Conservation (phyloP, 2,329 filamentous ascomycete genomes). For the Trichoderma sp. region DNA sequence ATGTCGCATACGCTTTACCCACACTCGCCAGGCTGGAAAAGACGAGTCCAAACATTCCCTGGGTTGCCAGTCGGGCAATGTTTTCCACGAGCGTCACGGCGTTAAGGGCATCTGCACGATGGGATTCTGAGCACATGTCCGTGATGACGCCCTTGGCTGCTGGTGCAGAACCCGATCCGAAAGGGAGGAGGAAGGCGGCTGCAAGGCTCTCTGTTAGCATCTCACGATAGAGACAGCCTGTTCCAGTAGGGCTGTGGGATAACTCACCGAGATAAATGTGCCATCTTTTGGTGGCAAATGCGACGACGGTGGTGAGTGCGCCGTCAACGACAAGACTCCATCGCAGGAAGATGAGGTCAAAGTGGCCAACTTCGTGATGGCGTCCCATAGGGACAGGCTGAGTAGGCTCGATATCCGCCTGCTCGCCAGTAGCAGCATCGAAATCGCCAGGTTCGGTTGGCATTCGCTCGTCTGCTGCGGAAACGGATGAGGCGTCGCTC, state of each 20-base stretch:
- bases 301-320: conserved; percentile 62
- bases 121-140: conserved; percentile 64
- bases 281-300: conserved; percentile 64
- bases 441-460: conserved; percentile 47
- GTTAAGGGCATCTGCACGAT: conserved; percentile 67
- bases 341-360: conserved; percentile 68
- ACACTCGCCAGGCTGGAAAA: conserved; percentile 65
- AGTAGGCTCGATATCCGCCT: conserved; percentile 51
- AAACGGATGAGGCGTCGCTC: conserved; percentile 6
- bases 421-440: conserved; percentile 45
- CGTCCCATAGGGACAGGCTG: conserved; percentile 35
- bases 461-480: conserved; percentile 31
- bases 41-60: conserved; percentile 66
- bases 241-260: no score
- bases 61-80: conserved; percentile 64
- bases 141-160: conserved; percentile 74
- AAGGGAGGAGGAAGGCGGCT: conserved; percentile 65
- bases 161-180: conserved; percentile 69
- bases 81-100: conserved; percentile 72
- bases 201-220: neutral
- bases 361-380: conserved; percentile 55
- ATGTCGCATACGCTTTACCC: conserved; percentile 63
- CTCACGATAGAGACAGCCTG: neutral
- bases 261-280: conserved; percentile 64
- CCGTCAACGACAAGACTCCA: conserved; percentile 69